Base-by-base conservation (phyloP, 2,329 filamentous ascomycete genomes). In the Aspergillus sp. region DNA sequence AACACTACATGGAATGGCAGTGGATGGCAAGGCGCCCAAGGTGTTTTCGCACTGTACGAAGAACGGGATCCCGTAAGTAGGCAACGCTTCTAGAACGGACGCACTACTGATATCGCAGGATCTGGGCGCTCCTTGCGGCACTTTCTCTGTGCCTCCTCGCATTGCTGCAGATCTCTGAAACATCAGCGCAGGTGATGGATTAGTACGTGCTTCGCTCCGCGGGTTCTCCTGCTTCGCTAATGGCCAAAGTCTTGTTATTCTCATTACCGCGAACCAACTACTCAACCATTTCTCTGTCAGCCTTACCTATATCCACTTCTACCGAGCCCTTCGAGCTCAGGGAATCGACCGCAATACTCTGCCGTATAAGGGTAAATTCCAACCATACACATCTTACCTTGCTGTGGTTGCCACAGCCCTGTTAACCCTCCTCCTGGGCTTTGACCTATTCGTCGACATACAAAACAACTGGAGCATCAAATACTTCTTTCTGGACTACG, bases 391-490 rank as follows among this genome's bases (percentile, higher is more conserved):
- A 0, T 86, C 87, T 0, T 91, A 80, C 65, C 84, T 84, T 49
- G 83, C 82, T 0, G 70, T 89, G 1, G 64, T 74, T 1, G 82
- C 80, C 30, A 87, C 84, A 0, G 79, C 81, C 32, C 67, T 87
- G 53, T 89, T 91, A 82, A 80, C 82, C 0, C 81, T 90, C 58
- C 81, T 89, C 2, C 82, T 85, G 5, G 88, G 88, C 0, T 91
- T 89, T 55, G 79, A 83, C 0, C 83, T 90, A 0, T 91, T 91
- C 61, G 65, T 90, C 47, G 82, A 84, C 26, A 16, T 50, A 2
- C 2, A 16, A 0, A 75, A 74, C 10, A 73, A 77, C 3, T 90
- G 86, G 87, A 78, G 81, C 52, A 65, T 84, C 0, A 78, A 82
- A 13, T 80, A 79, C 16, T 91, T 90, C 65, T 70, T 90, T 26